Evolutionary conservation across 345 rosid genomes (phyloP), one percentile per base, ranked within the genome.

Genomic region (Heritiera littoralis): DNA sequence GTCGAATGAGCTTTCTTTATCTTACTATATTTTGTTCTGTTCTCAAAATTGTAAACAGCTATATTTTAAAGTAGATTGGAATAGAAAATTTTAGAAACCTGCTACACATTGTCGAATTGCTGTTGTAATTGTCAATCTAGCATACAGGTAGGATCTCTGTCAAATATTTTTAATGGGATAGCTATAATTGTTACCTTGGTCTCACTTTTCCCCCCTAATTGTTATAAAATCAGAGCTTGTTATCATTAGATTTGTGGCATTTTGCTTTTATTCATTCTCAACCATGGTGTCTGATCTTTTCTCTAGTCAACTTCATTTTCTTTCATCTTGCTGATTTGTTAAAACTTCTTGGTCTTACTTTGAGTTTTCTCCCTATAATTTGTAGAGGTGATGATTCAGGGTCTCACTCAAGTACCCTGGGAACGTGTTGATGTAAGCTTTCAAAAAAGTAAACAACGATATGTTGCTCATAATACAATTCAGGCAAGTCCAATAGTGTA

Each of bases 371-470:
- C 45, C 14, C 10, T 78, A 72, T 63, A 78, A 28, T 77, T 20
- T 86, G 83, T 77, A 93, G 98, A 95, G 90, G 89, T 88, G 86
- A 93, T 95, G 97, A 87, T 95, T 61, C 88, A 81, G 78, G 98
- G 97, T 76, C 93, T 95, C 9, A 81, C 85, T 55, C 97, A 92
- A 81, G 88, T 95, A 76, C 83, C 90, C 11, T 93, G 98, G 98
- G 98, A 95, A 82, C 89, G 98, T 64, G 87, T 95, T 38, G 95
- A 95, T 84, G 98, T 95, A 68, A 95, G 97, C 88, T 95, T 95
- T 86, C 92, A 85, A 79, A 89, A 87, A 79, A 95, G 98, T 83
- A 89, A 68, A 80, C 98, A 93, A 78, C 90, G 98, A 17, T 89
- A 85, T 38, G 78, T 86, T 71, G 98, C 98, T 79, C 97, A 95